These are phyloP conservation scores for Saccharomyces mikatae DNA, from an alignment of 805 yeast genomes.

Conservation along the genomic window DNA sequence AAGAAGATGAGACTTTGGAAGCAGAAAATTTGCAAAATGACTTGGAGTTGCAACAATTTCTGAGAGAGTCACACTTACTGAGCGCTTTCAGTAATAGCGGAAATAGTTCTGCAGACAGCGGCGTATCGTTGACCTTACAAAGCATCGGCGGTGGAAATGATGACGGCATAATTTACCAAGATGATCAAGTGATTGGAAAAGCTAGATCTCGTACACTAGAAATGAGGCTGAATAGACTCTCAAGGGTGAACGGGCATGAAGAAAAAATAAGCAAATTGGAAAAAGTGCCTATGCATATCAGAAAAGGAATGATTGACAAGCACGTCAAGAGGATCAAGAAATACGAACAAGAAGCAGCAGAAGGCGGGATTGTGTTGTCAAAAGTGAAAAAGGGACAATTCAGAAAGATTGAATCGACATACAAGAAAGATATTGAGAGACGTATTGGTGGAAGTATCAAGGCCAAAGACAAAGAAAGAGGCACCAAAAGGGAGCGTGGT, in stretches of 20 bases:
- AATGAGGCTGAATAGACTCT: slow-evolving; percentile 44
- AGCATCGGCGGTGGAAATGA: slow-evolving; percentile 32
- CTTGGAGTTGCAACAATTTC: slow-evolving; percentile 59
- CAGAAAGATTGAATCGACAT: slow-evolving; percentile 46
- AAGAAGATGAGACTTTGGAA: slow-evolving; percentile 32
- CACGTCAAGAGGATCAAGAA: slow-evolving; percentile 44
- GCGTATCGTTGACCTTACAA: slow-evolving; percentile 59
- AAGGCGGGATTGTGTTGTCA: slow-evolving; percentile 85
- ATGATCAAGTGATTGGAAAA: slow-evolving; percentile 57
- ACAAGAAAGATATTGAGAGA: slow-evolving; percentile 31
- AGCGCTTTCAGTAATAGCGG: slow-evolving; percentile 28
- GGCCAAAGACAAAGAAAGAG: slow-evolving; percentile 35
- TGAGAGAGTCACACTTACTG: slow-evolving; percentile 63
- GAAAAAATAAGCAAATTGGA: slow-evolving; percentile 38
- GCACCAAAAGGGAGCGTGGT: slow-evolving; percentile 60
- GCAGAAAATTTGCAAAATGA: slow-evolving; percentile 58
- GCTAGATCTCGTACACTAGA: slow-evolving; percentile 59
- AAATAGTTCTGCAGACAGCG: slow-evolving; percentile 35
- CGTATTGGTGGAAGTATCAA: slow-evolving; percentile 46
- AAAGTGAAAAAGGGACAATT: slow-evolving; percentile 60
- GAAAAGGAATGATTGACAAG: slow-evolving; percentile 72
- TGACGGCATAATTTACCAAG: slow-evolving; percentile 31
- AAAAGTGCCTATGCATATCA: slow-evolving; percentile 80
- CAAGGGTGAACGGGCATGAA: slow-evolving; percentile 40
- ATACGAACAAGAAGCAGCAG: slow-evolving; percentile 70